A percentile compares a stretch with the other conserved stretches of the same genome.
These are phyloP conservation scores for Hippophae rhamnoides DNA, from an alignment of 306 rosid species.

Conservation along the genomic window DNA sequence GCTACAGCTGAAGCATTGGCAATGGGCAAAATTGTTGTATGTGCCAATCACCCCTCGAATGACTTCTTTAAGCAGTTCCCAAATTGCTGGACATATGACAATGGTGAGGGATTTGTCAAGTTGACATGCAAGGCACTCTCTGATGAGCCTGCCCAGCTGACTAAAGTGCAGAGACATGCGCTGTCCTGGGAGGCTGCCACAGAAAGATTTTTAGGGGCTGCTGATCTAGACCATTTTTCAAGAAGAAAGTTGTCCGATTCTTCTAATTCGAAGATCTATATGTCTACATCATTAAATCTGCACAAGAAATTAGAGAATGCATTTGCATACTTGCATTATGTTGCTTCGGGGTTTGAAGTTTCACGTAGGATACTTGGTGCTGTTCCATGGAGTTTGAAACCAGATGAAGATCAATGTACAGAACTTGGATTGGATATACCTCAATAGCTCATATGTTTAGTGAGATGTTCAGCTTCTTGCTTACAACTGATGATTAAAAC, in stretches of 20 bases:
- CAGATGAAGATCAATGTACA: constrained; percentile 64
- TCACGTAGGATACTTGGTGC: constrained; percentile 80
- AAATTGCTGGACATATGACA: constrained; percentile 56
- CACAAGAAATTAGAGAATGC: constrained; percentile 40
- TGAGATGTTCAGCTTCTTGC: no score
- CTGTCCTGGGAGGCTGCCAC: constrained; percentile 97
- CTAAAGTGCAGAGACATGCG: constrained; percentile 45
- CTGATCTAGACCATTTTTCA: constrained; percentile 38
- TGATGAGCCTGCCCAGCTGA: constrained; percentile 56
- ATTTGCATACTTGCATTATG: constrained; percentile 59
- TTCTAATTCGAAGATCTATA: constrained; percentile 28
- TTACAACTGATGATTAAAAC: no score
- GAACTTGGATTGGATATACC: constrained; percentile 57
- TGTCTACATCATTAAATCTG: constrained; percentile 43
- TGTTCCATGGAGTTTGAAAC: constrained; percentile 67
- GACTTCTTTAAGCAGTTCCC: constrained; percentile 96
- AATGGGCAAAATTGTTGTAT: constrained; percentile 78
- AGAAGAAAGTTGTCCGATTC: constrained; percentile 20
- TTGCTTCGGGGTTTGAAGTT: constrained; percentile 65
- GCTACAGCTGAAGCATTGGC: constrained; percentile 99
- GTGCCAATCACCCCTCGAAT: constrained; percentile 83
- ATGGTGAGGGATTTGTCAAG: constrained; percentile 44
- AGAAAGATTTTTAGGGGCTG: constrained; percentile 54
- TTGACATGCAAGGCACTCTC: constrained; percentile 46
- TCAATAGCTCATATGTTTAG: background rate